Conservation (phyloP, 2,329 filamentous ascomycete genomes). For the Stachybotrys chartarum region DNA sequence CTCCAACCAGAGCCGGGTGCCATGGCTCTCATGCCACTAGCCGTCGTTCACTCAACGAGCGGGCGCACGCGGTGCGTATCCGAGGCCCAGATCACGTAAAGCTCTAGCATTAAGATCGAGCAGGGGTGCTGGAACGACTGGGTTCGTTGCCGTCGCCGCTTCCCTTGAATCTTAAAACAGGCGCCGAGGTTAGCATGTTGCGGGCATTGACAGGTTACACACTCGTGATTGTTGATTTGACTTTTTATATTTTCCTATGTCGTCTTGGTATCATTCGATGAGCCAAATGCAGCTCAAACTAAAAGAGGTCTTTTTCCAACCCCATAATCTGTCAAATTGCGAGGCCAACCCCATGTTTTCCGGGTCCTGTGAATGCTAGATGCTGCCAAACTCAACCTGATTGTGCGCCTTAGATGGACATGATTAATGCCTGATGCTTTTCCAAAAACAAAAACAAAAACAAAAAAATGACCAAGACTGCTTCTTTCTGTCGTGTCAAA, state of each 20-base stretch:
- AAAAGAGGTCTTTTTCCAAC: background rate
- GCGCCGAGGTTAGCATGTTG: too few species aligned
- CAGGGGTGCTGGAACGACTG: too few species aligned
- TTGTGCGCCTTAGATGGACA: background rate
- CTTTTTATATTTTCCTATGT: background rate
- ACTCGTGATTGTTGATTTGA: background rate
- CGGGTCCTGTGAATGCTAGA: background rate
- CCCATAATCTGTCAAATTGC: background rate
- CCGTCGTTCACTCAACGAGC: too few species aligned
- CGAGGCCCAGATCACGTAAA: too few species aligned
- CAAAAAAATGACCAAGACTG: background rate
- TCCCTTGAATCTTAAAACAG: too few species aligned
- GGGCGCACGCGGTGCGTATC: too few species aligned
- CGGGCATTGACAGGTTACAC: too few species aligned
- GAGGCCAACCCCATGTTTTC: background rate
- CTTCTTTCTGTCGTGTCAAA: constrained; percentile 5
- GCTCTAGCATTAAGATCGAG: too few species aligned
- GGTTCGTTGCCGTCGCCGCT: too few species aligned
- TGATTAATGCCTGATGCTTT: background rate
- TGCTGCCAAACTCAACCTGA: background rate
- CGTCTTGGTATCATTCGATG: background rate
- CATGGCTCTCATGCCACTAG: too few species aligned
- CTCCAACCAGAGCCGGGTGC: too few species aligned
- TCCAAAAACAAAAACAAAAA: background rate
- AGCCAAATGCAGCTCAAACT: background rate